phyloP scores from a whole-genome alignment of 345 rosid species.

The Citrus unshiu region DNA sequence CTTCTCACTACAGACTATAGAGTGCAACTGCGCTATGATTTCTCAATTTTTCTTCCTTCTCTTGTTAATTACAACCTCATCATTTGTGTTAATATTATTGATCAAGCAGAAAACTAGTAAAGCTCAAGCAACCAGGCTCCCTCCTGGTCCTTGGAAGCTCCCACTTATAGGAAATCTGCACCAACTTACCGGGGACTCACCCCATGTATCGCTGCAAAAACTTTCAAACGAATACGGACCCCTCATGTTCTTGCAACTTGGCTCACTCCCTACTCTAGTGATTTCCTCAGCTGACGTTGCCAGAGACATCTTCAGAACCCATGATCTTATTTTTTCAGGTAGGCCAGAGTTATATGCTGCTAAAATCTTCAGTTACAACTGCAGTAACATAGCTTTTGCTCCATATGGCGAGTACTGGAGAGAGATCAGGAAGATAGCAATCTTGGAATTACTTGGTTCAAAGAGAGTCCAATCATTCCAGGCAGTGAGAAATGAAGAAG shows the following conservation, averaged over 20 bases:
- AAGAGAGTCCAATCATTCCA: slow-evolving; percentile 38
- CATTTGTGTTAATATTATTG: background rate
- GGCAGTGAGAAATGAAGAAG: slow-evolving; percentile 33
- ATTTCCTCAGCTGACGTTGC: slow-evolving; percentile 38
- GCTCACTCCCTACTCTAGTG: slow-evolving; percentile 34
- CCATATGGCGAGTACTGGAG: slow-evolving; percentile 39
- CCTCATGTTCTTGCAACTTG: slow-evolving; percentile 40
- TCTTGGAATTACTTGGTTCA: slow-evolving; percentile 23
- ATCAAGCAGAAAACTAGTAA: background rate
- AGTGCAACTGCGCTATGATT: background rate
- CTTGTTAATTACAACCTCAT: background rate
- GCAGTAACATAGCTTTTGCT: slow-evolving; percentile 23
- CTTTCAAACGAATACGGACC: slow-evolving; percentile 34
- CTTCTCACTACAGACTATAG: background rate
- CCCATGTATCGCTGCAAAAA: slow-evolving; percentile 25
- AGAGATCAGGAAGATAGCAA: slow-evolving; percentile 33
- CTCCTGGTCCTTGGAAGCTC: slow-evolving; percentile 40
- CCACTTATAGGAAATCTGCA: slow-evolving; percentile 41
- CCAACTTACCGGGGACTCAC: slow-evolving; percentile 21
- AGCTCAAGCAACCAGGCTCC: slow-evolving; percentile 13
- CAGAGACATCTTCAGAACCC: slow-evolving; percentile 31
- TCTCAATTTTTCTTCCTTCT: background rate
- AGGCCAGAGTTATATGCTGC: slow-evolving; percentile 22
- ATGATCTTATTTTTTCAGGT: slow-evolving; percentile 36
- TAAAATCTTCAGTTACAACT: slow-evolving; percentile 20